Evolutionary conservation across 192 early-diverging fungal species (phyloP), one percentile per base, ranked within the genome.

Genomic region (Coemansia sp.): DNA sequence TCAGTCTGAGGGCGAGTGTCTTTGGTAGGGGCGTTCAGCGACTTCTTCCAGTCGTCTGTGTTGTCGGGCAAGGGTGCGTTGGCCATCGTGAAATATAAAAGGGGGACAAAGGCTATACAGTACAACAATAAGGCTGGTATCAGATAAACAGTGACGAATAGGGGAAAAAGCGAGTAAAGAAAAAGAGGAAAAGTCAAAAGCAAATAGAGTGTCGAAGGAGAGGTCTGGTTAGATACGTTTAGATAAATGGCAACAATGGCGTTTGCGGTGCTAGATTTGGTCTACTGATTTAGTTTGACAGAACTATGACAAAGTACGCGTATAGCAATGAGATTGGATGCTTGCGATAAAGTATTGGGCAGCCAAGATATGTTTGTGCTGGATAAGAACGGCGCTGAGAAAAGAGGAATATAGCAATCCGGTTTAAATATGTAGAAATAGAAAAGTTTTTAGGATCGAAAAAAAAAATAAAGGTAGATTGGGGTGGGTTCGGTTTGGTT

Each of bases 1-100:
- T 92, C 91, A 52, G 95, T 99, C 81, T 99, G 90, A n/a, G 93
- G 94, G 40, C 97, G 88, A 59, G 70, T 81, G 81, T 99, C 95
- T 82, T 91, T 93, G 74, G 86, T 69, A 9, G 97, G 97, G 45
- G 89, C 83, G 35, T 71, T 78, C 46, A 97, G 81, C 59, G 84
- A 73, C 61, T 86, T 86, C 71, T 92, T 93, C 92, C 92, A 94
- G 60, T 82, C 83, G 60, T 87, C 87, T 14, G 69, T 34, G 49
- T 29, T 79, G 67, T 71, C 71, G 53, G 77, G 56, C 61, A 52
- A 60, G 45, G 71, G 69, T 54, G 77, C 55, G 63, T 74, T 74
- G 69, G 77, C 69, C 77, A 80, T 80, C 63, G 77, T 64, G 60
- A 61, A 60, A 60, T 63, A 50, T 5, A 52, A 52, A 48, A 48